Conservation (phyloP, 1,284 basidiomycete genomes). For the Ustilago crameri region DNA sequence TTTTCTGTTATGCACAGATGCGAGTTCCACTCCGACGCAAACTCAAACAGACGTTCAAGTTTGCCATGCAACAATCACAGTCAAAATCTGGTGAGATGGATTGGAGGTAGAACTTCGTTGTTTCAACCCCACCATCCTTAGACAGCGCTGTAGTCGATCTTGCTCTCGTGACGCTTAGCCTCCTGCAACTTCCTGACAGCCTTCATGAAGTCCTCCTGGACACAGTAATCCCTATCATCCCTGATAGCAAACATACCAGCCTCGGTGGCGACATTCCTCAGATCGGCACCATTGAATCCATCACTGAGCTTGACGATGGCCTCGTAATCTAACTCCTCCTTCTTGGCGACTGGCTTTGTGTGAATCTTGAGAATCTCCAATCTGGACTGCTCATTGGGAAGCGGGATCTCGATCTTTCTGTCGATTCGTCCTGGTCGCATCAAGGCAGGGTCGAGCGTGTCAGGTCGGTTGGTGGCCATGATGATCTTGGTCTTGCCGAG, state of each 20-base stretch:
- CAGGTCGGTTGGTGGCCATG: constrained; percentile 74
- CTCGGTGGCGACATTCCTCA: constrained; percentile 96
- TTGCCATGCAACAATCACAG: too few species aligned
- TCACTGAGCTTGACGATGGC: constrained; percentile 79
- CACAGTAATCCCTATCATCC: constrained; percentile 78
- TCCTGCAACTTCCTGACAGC: constrained; percentile 96
- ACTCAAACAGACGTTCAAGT: too few species aligned
- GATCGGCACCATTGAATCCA: constrained; percentile 73
- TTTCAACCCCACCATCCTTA: constrained; percentile 3
- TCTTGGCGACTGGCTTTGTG: constrained; percentile 86
- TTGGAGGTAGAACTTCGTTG: too few species aligned
- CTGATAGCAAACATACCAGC: constrained; percentile 99
- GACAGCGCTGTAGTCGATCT: constrained; percentile 61
- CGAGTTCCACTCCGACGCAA: background rate
- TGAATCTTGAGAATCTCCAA: constrained; percentile 99
- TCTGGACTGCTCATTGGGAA: constrained; percentile 94
- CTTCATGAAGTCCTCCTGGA: constrained; percentile 91
- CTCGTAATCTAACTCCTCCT: constrained; percentile 73
- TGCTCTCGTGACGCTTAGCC: constrained; percentile 68
- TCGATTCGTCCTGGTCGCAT: constrained; percentile 95
- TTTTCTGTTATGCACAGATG: too few species aligned
- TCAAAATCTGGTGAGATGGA: too few species aligned
- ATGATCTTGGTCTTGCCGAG: constrained; percentile 96
- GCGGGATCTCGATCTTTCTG: constrained; percentile 96
- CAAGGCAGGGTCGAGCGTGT: constrained; percentile 93